Base-by-base conservation (phyloP, 805 yeast genomes). In the Candida pseudoglaebosa region DNA sequence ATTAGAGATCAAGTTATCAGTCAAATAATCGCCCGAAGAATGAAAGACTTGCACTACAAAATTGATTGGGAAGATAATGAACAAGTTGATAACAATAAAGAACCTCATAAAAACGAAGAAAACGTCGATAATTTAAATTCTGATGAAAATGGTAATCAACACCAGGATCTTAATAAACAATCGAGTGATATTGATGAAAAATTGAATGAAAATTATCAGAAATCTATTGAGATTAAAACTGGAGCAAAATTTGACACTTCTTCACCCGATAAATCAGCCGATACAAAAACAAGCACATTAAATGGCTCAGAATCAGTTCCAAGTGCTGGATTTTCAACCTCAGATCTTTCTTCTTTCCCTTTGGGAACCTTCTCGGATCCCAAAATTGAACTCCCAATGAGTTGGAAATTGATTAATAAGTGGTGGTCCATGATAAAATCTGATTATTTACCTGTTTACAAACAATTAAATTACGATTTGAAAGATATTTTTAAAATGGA, bases 31-130 rank as follows among this genome's bases (percentile, higher is more conserved):
- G 97, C 96, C 10, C 80, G 95, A 68, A 82, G 99, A 67, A 93
- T 93, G 98, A 83, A 90, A 54, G 97, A 93, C 49, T 71, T 93
- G 40, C 99, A 93, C 56, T 72, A 71, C 40, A 90, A 91, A 52
- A 80, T 93, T 15, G 78, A 77, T 10, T 64, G 93, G 37, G 73
- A 77, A 16, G 57, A 61, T 2, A 64, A 62, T 3, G 96, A 89
- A 51, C 65, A 69, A 32, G 57, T 56, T 5, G 45, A 38, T 24
- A 56, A 56, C 12, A 12, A 22, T 22, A 12, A 22, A 22, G 26
- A 22, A 22, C 10, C 12, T 8, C 10, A 8, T 8, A 22, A 22
- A 22, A 22, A 22, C 12, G 26, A 8, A 8, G 26, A 22, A 22
- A 22, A 22, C 8, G 26, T 22, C 26, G 26, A 22, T 8, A 22